A percentile compares a stretch with the other conserved stretches of the same genome.
phyloP scores from a whole-genome alignment of 208 protist species.

The Leishmania tarentolae region DNA sequence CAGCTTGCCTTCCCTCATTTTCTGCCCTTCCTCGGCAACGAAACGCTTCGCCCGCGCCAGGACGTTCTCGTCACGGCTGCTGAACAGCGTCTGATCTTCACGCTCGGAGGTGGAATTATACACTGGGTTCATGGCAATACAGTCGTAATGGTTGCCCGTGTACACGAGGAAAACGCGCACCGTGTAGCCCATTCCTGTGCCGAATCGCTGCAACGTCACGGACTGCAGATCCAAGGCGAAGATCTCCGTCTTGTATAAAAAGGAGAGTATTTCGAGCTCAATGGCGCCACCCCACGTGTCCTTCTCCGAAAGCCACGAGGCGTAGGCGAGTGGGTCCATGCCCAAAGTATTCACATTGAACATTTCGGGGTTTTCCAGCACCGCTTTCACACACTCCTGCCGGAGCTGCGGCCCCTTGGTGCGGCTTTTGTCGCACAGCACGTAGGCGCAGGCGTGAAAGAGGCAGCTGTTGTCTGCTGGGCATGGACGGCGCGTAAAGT shows the following conservation, averaged over 20 bases:
- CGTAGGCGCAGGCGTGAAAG: conserved; percentile 94
- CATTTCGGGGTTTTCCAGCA: conserved; percentile 70
- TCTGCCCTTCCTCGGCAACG: conserved; percentile 74
- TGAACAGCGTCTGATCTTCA: conserved; percentile 91
- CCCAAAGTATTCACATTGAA: conserved; percentile 82
- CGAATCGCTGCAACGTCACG: conserved; percentile 74
- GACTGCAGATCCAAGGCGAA: conserved; percentile 88
- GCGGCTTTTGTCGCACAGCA: conserved; percentile 84
- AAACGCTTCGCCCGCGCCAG: conserved; percentile 77
- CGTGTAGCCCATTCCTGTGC: conserved; percentile 80
- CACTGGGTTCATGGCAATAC: conserved; percentile 83
- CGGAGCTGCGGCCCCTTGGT: conserved; percentile 72
- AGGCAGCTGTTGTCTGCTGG: conserved; percentile 95
- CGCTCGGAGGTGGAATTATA: conserved; percentile 69
- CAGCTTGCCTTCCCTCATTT: conserved; percentile 30
- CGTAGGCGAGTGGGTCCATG: conserved; percentile 69
- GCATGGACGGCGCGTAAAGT: conserved; percentile 88
- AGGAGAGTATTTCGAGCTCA: conserved; percentile 90
- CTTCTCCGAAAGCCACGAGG: conserved; percentile 63
- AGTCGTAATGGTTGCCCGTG: conserved; percentile 95
- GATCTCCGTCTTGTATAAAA: conserved; percentile 90
- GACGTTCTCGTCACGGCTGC: conserved; percentile 70
- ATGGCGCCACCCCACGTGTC: conserved; percentile 93
- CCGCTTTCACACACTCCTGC: conserved; percentile 73
- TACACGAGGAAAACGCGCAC: conserved; percentile 91